phyloP scores from a whole-genome alignment of 352 stramenopile genomes.

The Phytophthora sp. region DNA sequence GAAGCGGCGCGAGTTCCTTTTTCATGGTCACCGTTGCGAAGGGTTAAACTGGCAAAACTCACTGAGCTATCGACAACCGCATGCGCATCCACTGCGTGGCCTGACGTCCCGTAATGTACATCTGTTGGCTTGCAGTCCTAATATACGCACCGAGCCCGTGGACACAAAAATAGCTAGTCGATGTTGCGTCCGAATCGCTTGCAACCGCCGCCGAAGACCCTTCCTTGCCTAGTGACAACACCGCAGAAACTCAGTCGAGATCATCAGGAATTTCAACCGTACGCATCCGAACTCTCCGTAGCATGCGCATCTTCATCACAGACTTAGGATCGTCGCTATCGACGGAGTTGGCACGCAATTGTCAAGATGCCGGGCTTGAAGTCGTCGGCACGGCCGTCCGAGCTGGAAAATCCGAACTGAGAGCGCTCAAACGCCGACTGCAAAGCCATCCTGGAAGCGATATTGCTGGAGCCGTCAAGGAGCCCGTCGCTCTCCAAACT shows the following conservation, averaged over 20 bases:
- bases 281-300: no score
- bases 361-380: slow-evolving; percentile 71
- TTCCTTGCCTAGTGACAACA: neutral
- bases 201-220: slow-evolving; percentile 23
- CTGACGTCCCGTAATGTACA: slow-evolving; percentile 2
- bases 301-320: slow-evolving; percentile 82
- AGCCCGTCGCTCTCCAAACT: slow-evolving; percentile 55
- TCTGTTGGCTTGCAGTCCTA: neutral
- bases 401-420: slow-evolving; percentile 46
- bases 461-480: slow-evolving; percentile 45
- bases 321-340: slow-evolving; percentile 70
- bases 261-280: neutral
- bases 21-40: slow-evolving; percentile 21
- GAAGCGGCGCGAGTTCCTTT: slow-evolving; percentile 36
- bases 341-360: slow-evolving; percentile 53
- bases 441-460: slow-evolving; percentile 67
- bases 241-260: slow-evolving; percentile 1
- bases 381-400: slow-evolving; percentile 62
- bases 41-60: slow-evolving; percentile 13
- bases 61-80: slow-evolving; percentile 11
- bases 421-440: slow-evolving; percentile 55
- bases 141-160: slow-evolving; percentile 4
- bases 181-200: neutral
- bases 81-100: slow-evolving; percentile 18
- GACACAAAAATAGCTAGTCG: slow-evolving; percentile 34